phyloP scores from a whole-genome alignment of 495 filamentous ascomycete genomes.

The Talaromyces nanjingensis region DNA sequence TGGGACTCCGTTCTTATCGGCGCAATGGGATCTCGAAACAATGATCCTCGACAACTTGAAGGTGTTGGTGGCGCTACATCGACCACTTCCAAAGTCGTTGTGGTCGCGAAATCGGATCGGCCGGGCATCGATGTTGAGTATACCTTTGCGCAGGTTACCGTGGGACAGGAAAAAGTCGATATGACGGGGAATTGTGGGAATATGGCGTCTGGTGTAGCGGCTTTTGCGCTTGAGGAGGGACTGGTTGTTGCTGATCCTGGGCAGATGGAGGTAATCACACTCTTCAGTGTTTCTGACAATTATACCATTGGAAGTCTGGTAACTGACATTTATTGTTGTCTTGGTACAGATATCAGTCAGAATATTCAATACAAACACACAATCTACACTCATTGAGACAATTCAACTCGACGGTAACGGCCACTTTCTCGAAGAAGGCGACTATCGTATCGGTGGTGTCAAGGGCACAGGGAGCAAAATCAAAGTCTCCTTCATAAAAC shows the following conservation, averaged over 20 bases:
- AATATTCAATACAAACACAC: slow-evolving; percentile 27
- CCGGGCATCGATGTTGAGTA: slow-evolving; percentile 30
- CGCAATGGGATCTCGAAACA: slow-evolving; percentile 22
- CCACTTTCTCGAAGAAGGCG: slow-evolving; percentile 19
- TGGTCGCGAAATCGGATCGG: slow-evolving; percentile 21
- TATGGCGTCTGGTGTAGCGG: slow-evolving; percentile 30
- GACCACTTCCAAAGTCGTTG: slow-evolving; percentile 33
- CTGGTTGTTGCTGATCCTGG: slow-evolving; percentile 17
- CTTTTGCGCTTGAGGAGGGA: slow-evolving; percentile 30
- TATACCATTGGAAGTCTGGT: not conserved
- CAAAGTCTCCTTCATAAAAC: slow-evolving; percentile 22
- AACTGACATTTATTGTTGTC: not conserved
- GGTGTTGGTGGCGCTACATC: slow-evolving; percentile 33
- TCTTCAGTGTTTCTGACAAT: not conserved
- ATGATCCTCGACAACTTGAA: slow-evolving; percentile 22
- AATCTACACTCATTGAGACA: slow-evolving; percentile 20
- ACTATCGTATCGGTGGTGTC: slow-evolving; percentile 22
- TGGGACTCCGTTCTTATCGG: slow-evolving; percentile 27
- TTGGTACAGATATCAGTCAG: slow-evolving; percentile 20
- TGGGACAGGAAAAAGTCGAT: slow-evolving; percentile 24
- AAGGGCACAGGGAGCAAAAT: slow-evolving; percentile 19
- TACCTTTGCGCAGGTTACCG: slow-evolving; percentile 30
- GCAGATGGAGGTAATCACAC: slow-evolving; percentile 17
- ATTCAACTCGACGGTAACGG: slow-evolving; percentile 18
- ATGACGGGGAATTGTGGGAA: slow-evolving; percentile 37